A percentile compares a stretch with the other conserved stretches of the same genome.
Conservation (phyloP, 257 asterid species). For the Solanum raphanifolium region DNA sequence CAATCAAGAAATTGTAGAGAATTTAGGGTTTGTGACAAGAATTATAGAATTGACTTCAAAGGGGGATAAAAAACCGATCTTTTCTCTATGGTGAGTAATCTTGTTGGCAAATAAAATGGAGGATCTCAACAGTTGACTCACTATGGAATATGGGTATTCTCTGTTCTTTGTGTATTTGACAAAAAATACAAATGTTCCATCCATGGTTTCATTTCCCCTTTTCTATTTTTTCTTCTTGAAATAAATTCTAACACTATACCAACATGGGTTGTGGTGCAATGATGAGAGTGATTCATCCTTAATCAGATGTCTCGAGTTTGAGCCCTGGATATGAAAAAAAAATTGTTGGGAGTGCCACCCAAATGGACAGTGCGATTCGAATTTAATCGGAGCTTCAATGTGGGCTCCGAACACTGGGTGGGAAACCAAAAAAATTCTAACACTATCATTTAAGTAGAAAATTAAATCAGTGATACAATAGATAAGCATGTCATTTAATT, state of each 20-base stretch:
- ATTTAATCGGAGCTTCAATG: no score
- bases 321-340: no score
- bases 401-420: no score
- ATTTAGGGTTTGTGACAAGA: constrained; percentile 1
- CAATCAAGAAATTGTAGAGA: neutral
- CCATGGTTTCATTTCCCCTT: neutral
- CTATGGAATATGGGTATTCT: neutral
- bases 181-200: neutral
- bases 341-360: neutral
- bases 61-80: neutral
- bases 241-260: neutral
- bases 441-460: neutral
- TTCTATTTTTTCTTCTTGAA: neutral
- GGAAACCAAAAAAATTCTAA: no score
- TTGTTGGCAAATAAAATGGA: neutral
- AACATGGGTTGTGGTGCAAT: no score
- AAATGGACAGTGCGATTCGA: fast-evolving
- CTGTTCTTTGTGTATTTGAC: neutral
- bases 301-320: fast-evolving
- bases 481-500: neutral
- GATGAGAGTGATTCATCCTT: no score
- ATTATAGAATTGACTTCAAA: neutral
- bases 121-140: neutral
- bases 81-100: neutral
- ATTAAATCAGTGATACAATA: neutral